These are phyloP conservation scores for Candida pseudocylindracea DNA, from an alignment of 1,139 yeast genomes.

Conservation along the genomic window DNA sequence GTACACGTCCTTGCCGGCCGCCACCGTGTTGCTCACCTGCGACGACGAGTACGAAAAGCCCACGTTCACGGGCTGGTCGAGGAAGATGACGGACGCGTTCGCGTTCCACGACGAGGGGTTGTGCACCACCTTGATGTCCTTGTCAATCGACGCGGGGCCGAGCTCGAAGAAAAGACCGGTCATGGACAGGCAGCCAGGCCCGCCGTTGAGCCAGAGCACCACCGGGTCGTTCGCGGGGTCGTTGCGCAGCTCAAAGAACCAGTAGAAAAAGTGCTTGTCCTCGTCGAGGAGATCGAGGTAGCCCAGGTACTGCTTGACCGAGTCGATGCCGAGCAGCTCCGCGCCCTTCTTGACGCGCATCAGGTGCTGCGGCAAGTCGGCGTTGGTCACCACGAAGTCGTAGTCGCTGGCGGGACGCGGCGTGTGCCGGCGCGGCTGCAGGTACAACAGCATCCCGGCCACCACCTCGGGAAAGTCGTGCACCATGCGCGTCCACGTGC, in stretches of 20 bases:
- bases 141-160: constrained; percentile 62
- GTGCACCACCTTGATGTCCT: constrained; percentile 42
- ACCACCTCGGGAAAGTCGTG: constrained; percentile 30
- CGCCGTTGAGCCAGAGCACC: constrained; percentile 77
- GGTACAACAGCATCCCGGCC: constrained; percentile 18
- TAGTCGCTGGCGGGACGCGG: constrained; percentile 15
- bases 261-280: constrained; percentile 61
- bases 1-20: constrained; percentile 85
- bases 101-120: constrained; percentile 78
- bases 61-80: constrained; percentile 89
- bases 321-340: constrained; percentile 46
- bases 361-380: constrained; percentile 26
- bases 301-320: constrained; percentile 67
- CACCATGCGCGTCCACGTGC: constrained; percentile 39
- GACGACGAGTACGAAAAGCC: constrained; percentile 67
- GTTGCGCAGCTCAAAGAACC: constrained; percentile 82
- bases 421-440: constrained; percentile 24
- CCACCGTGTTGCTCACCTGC: constrained; percentile 50
- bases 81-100: constrained; percentile 75
- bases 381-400: constrained; percentile 29
- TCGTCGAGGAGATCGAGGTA: constrained; percentile 69
- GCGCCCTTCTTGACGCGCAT: constrained; percentile 34
- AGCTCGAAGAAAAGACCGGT: constrained; percentile 84
- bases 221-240: constrained; percentile 76
- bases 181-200: constrained; percentile 79